phyloP scores from a whole-genome alignment of 2,329 filamentous ascomycete genomes.

The Triangularia setosa region DNA sequence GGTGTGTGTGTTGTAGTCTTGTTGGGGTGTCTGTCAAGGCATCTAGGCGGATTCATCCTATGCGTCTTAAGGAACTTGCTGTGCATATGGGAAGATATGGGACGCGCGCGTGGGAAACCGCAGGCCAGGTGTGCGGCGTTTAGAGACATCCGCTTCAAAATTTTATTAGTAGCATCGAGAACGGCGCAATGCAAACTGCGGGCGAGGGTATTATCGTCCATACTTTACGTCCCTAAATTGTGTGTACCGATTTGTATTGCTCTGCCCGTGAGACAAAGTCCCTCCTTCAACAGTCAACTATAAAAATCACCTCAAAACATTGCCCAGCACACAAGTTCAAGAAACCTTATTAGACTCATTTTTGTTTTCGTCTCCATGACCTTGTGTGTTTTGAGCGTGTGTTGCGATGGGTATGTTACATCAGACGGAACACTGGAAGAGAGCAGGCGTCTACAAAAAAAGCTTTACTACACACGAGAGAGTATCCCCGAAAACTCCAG shows the following conservation, averaged over 20 bases:
- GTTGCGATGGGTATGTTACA: constrained; percentile 27
- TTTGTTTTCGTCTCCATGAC: constrained; percentile 11
- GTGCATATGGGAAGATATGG: neutral
- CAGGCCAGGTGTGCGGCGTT: constrained; percentile 22
- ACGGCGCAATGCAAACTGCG: neutral
- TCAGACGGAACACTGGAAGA: constrained; percentile 15
- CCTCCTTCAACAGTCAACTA: too few species aligned
- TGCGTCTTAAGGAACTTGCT: neutral
- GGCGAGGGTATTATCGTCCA: neutral
- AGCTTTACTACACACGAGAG: constrained; percentile 9
- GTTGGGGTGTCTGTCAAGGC: too few species aligned
- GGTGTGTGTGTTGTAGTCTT: too few species aligned
- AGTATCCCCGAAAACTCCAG: constrained; percentile 22
- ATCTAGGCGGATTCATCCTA: too few species aligned
- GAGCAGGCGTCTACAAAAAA: constrained; percentile 12
- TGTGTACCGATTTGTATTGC: too few species aligned
- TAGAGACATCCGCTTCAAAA: neutral
- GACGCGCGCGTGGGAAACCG: neutral
- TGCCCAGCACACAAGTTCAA: neutral
- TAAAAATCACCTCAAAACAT: too few species aligned
- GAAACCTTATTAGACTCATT: constrained; percentile 3
- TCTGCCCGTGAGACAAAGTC: too few species aligned
- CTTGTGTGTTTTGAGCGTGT: constrained; percentile 8
- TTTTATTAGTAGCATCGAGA: neutral
- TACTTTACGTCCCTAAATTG: neutral